Percentiles rank a stretch among this genome's conserved stretches.
Evolutionary conservation across 306 rosid genomes (phyloP).

Genomic region (Argentina anserina): DNA sequence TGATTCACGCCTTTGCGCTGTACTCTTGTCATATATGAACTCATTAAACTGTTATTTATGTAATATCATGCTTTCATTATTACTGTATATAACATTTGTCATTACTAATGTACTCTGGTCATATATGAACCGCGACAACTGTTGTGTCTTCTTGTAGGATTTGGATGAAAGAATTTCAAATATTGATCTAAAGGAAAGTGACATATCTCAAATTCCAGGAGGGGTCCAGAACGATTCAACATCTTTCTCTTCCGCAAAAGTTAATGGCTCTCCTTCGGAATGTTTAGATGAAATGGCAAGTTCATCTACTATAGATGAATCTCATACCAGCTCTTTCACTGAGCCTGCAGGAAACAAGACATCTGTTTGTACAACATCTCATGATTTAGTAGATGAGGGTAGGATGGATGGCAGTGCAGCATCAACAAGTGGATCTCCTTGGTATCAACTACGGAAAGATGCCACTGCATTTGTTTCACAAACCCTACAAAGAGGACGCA

Average conservation of each 20-base stretch:
- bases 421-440: conserved; percentile 83
- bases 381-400: conserved; percentile 40
- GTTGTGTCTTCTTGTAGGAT: conserved; percentile 49
- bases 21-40: conserved; percentile 8
- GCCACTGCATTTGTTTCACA: conserved; percentile 79
- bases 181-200: conserved; percentile 35
- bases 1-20: conserved; percentile 14
- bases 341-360: conserved; percentile 34
- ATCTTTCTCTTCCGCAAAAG: conserved; percentile 25
- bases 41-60: background rate
- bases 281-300: conserved; percentile 37
- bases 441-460: conserved; percentile 93
- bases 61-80: background rate
- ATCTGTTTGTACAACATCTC: conserved; percentile 30
- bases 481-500: conserved; percentile 88
- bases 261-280: conserved; percentile 35
- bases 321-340: conserved; percentile 37
- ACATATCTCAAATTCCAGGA: conserved; percentile 31
- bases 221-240: conserved; percentile 46
- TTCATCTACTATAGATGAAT: conserved; percentile 44
- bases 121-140: background rate
- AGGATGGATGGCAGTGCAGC: conserved; percentile 47
- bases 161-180: conserved; percentile 40
- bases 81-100: background rate
- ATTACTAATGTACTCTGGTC: too few relatives aligned